These are phyloP conservation scores for Fibroporia radiculosa DNA, from an alignment of 768 basidiomycete species.

Conservation along the genomic window DNA sequence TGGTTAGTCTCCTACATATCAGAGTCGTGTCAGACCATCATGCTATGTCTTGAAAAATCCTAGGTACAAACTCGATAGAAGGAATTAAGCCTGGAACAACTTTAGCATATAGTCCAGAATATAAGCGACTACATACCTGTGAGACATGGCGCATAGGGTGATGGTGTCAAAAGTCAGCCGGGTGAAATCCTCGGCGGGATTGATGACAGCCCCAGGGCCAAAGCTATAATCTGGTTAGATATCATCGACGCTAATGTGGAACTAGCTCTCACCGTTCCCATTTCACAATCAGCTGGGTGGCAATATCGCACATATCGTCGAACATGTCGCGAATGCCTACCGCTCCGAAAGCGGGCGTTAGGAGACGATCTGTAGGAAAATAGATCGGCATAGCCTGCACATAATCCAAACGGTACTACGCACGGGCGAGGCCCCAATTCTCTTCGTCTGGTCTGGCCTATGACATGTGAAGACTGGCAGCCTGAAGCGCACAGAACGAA, in stretches of 20 bases:
- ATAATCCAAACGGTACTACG: background rate
- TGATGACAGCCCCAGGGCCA: constrained; percentile 32
- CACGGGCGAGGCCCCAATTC: constrained; percentile 39
- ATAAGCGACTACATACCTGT: constrained; percentile 21
- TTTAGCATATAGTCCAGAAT: background rate
- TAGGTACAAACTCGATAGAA: constrained; percentile 29
- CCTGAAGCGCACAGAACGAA: constrained; percentile 11
- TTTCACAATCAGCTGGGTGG: constrained; percentile 35
- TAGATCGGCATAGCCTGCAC: background rate
- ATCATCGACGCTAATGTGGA: background rate
- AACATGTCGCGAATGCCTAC: constrained; percentile 35
- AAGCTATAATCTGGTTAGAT: constrained; percentile 23
- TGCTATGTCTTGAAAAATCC: background rate
- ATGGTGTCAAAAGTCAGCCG: constrained; percentile 40
- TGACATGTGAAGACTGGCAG: constrained; percentile 19
- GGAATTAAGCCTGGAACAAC: constrained; percentile 33
- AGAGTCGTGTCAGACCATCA: background rate
- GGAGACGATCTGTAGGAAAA: constrained; percentile 24
- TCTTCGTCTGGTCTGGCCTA: constrained; percentile 31
- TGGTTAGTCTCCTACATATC: constrained; percentile 25
- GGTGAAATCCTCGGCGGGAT: constrained; percentile 38
- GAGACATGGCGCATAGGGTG: constrained; percentile 35
- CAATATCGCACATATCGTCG: constrained; percentile 39
- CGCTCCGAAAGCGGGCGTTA: constrained; percentile 36
- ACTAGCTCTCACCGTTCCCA: constrained; percentile 29